phyloP scores from a whole-genome alignment of 2,329 filamentous ascomycete species.

The Ophiostoma quercus region DNA sequence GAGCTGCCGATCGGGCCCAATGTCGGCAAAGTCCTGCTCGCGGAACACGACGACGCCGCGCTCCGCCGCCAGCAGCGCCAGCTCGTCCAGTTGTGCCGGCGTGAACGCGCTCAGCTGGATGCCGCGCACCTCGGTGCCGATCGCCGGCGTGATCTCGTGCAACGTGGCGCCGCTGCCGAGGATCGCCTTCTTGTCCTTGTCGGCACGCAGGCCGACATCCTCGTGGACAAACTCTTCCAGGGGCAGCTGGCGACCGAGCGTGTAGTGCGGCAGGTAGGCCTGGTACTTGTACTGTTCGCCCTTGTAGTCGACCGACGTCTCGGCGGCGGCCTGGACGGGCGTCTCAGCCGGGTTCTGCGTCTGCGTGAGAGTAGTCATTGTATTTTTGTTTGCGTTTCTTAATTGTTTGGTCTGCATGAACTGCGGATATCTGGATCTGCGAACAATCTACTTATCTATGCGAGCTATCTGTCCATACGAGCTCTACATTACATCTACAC shows the following conservation, averaged over 20 bases:
- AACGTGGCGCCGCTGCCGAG: constrained; percentile 23
- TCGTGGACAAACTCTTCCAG: constrained; percentile 25
- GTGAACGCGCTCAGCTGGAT: constrained; percentile 3
- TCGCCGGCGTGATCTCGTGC: constrained; percentile 22
- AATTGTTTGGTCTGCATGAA: no score
- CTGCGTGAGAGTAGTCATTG: neutral
- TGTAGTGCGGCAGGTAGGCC: constrained; percentile 25
- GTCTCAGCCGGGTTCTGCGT: neutral
- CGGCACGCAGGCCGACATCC: constrained; percentile 23
- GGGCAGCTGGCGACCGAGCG: constrained; percentile 20
- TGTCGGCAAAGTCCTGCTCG: constrained; percentile 36
- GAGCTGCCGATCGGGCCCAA: constrained; percentile 36
- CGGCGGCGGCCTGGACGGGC: constrained; percentile 15
- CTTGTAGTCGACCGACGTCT: constrained; percentile 25
- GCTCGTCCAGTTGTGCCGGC: constrained; percentile 20
- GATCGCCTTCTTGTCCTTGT: constrained; percentile 23
- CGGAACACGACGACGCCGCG: constrained; percentile 27
- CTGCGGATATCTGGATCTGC: no score
- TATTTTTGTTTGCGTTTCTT: neutral
- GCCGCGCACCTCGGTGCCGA: constrained; percentile 23
- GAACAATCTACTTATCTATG: neutral
- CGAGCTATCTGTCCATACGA: no score
- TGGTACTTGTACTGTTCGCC: constrained; percentile 23
- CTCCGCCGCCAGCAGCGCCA: constrained; percentile 21
- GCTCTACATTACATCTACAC: neutral